Evolutionary conservation across 441 rosid species (phyloP).

Genomic region (Erysimum pusillum): DNA sequence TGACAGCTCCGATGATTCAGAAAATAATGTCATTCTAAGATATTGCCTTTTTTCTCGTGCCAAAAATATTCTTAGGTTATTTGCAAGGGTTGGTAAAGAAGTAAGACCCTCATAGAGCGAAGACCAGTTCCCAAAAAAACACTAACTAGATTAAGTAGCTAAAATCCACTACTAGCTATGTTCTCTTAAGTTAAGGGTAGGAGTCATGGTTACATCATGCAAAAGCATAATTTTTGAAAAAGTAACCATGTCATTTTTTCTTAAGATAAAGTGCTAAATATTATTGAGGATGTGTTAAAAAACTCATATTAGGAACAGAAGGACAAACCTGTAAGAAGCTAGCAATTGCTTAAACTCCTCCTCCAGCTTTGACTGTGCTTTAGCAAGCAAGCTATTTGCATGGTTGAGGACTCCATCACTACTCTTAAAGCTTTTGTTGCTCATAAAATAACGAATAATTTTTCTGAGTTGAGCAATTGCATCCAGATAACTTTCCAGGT

Average conservation of each 20-base stretch:
- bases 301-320: slow-evolving; percentile 30
- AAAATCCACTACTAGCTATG: slow-evolving; percentile 16
- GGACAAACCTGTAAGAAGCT: slow-evolving; percentile 77
- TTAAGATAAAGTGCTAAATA: background rate
- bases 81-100: background rate
- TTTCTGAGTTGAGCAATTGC: slow-evolving; percentile 90
- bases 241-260: background rate
- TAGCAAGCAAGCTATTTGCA: slow-evolving; percentile 80
- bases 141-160: background rate
- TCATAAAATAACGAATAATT: slow-evolving; percentile 72
- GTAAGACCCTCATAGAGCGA: background rate
- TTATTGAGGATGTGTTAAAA: background rate
- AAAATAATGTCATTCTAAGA: background rate
- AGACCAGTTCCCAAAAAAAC: background rate
- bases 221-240: slow-evolving; percentile 1
- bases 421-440: slow-evolving; percentile 74
- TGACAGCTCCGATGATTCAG: background rate
- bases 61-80: background rate
- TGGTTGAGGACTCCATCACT: slow-evolving; percentile 74
- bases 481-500: slow-evolving; percentile 86
- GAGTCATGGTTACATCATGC: slow-evolving; percentile 7
- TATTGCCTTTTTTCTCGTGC: background rate
- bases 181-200: background rate
- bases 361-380: slow-evolving; percentile 92
- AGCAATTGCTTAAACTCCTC: slow-evolving; percentile 92